Evolutionary conservation across 2,329 filamentous ascomycete genomes (phyloP), one percentile per base, ranked within the genome.

Genomic region (Botrytis cinerea): DNA sequence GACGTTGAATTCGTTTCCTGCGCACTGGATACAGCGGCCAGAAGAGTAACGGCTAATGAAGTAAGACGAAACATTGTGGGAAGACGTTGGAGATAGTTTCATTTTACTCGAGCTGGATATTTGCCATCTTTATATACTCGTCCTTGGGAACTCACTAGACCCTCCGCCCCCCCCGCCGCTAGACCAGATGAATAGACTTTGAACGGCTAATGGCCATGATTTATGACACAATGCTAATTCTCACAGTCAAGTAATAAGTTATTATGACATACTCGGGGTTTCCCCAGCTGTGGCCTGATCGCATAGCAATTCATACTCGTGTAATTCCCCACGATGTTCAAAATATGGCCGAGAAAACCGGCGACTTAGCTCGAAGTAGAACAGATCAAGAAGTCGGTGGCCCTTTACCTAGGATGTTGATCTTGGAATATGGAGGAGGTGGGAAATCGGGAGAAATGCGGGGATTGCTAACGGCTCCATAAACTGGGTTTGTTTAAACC

Each of bases 281-380:
- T 70, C 57, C 54, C 54, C 6, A 54, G 35, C 25, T 28, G 48
- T 22, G 46, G 20, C 8, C 22, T 38, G 8, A 6, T 38, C 8
- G 51, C 18, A 54, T 16, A 62, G 43, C 32, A 8, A 20, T 61
- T 20, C 16, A 35, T 2, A 28, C 16, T 43, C 25, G 14, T 12
- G 40, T 22, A 4, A 54, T 68, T 54, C 64, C 46, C 35, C 64
- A 68, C 7, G 64, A 40, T 38, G 38, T 51, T 12, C 28, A 51
- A 38, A 38, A 66, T 76, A 57, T 74, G 70, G 64, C 75, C 76
- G 76, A 77, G 54, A 76, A 61, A 62, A 67, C 45, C 45, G 70
- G 73, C 70, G 70, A 61, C 63, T 66, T 67, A 59, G 35, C 64
- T 57, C 48, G 45, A 71, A 71, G 67, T 32, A 60, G 64, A 54